Evolutionary conservation across 1,284 basidiomycete genomes (phyloP).

Genomic region (Microbotryomycetes sp.): DNA sequence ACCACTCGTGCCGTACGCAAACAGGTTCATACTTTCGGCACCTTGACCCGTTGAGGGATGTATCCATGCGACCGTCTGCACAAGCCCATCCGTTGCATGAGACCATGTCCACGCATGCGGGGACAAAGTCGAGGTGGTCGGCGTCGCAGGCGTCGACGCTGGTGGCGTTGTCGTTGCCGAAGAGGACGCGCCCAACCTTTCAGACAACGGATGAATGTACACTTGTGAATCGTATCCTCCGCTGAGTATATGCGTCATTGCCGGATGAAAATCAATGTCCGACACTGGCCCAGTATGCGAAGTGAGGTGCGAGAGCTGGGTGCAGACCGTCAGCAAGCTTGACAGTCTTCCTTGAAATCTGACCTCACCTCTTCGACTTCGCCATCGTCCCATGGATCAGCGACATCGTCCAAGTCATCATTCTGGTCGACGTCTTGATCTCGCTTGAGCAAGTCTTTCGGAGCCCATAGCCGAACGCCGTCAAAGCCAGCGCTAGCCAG

Average conservation of each 20-base stretch:
- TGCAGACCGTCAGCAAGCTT: neutral
- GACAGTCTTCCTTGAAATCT: neutral
- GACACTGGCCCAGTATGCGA: slow-evolving; percentile 8
- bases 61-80: slow-evolving; percentile 8
- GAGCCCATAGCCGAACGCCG: slow-evolving; percentile 1
- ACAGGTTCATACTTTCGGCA: slow-evolving; percentile 1
- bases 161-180: neutral
- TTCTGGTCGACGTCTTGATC: neutral
- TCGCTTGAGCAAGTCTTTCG: neutral
- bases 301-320: slow-evolving; percentile 6
- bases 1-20: slow-evolving; percentile 11
- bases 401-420: neutral
- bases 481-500: slow-evolving; percentile 4
- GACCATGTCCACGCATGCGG: neutral
- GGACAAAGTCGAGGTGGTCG: neutral
- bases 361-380: slow-evolving; percentile 6
- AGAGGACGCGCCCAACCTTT: neutral
- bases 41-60: neutral
- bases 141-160: neutral
- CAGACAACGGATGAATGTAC: neutral
- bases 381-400: slow-evolving; percentile 10
- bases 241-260: neutral
- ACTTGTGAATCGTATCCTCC: slow-evolving; percentile 14
- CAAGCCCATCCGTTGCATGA: slow-evolving; percentile 2
- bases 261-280: slow-evolving; percentile 2